Evolutionary conservation across 345 rosid species (phyloP).

Genomic region (Nephelium lappaceum): DNA sequence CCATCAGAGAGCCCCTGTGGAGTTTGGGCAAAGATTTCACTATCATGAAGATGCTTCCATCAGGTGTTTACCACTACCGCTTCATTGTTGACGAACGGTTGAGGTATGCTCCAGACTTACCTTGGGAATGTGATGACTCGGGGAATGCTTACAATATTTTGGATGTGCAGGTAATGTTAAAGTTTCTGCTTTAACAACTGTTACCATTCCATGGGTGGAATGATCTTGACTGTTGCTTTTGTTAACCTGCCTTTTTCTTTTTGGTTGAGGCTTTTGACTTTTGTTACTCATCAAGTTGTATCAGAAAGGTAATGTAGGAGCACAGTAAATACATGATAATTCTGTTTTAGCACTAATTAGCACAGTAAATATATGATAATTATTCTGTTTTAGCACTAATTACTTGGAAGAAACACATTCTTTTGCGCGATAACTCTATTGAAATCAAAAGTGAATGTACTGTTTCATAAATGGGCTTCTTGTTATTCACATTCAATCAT

Average conservation of each 20-base stretch:
- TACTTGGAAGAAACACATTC: not conserved
- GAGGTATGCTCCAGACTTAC: conserved; percentile 48
- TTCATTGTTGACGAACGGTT: conserved; percentile 53
- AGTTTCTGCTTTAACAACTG: not conserved
- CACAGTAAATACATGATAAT: not conserved
- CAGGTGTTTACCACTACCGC: conserved; percentile 59
- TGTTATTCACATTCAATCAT: not conserved
- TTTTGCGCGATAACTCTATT: not conserved
- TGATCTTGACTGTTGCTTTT: not conserved
- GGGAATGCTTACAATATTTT: conserved; percentile 54
- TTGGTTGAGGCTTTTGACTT: not conserved
- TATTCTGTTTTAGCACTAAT: not conserved
- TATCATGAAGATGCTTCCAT: conserved; percentile 53
- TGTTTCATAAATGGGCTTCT: not conserved
- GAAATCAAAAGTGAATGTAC: not conserved
- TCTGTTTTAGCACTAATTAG: not conserved
- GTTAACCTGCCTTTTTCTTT: not conserved
- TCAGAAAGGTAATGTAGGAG: not conserved
- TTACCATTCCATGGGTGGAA: not conserved
- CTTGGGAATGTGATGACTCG: conserved; percentile 45
- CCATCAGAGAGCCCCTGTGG: conserved; percentile 50
- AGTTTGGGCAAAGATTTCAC: conserved; percentile 50
- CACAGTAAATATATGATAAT: no score
- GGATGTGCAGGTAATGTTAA: conserved; percentile 53
- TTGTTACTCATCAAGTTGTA: not conserved